Conservation (phyloP, 208 protist genomes). For the Paratrypanosoma confusum region DNA sequence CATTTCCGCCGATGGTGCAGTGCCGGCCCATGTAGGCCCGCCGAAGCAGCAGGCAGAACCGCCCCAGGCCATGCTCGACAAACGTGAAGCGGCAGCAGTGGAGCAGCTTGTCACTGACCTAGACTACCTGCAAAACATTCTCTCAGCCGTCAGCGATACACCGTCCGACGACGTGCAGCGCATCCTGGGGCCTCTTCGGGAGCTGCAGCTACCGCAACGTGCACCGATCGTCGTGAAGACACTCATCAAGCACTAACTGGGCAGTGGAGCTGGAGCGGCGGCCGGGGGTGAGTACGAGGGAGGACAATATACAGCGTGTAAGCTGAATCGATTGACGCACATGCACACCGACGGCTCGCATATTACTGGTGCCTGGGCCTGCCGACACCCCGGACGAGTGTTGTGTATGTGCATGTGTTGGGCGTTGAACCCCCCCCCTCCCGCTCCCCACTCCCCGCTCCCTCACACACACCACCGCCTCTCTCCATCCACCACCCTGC, state of each 20-base stretch:
- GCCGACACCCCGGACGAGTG: no score
- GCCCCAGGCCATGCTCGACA: not conserved
- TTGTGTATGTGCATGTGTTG: no score
- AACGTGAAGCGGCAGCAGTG: conserved; percentile 19
- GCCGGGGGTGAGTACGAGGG: no score
- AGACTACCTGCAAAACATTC: conserved; percentile 58
- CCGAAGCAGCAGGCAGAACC: not conserved
- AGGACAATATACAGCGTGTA: no score
- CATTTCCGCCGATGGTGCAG: conserved; percentile 15
- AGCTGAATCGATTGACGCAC: no score
- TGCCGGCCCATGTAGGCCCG: not conserved
- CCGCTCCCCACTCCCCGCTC: no score
- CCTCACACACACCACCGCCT: no score
- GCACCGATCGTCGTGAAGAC: conserved; percentile 7
- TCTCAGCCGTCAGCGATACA: conserved; percentile 68
- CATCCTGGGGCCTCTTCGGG: conserved; percentile 23
- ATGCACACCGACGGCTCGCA: no score
- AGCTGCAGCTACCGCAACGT: conserved; percentile 11
- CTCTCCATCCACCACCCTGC: no score
- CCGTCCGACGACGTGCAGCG: conserved; percentile 34
- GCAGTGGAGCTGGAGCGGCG: no score
- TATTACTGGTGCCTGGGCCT: no score
- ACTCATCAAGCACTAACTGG: conserved; percentile 1
- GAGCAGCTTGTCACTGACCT: conserved; percentile 59
- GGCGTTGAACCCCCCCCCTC: no score